Conservation (phyloP, 1,284 basidiomycete species). For the Trichosporon sp. region DNA sequence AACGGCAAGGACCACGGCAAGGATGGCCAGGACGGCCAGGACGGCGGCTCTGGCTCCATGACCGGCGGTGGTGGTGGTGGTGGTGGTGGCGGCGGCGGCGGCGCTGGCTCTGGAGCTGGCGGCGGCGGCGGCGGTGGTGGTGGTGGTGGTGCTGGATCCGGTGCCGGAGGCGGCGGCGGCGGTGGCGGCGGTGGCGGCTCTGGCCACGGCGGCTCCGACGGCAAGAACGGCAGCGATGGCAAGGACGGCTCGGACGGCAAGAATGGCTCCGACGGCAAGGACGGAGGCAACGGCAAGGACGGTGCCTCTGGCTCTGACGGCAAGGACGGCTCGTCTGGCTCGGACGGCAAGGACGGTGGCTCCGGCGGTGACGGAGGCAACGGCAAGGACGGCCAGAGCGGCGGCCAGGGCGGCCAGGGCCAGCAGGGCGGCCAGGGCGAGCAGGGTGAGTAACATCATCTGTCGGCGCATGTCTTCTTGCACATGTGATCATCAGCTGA, state of each 20-base stretch:
- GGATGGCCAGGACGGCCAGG: neutral
- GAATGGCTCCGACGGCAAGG: neutral
- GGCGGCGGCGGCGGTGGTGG: neutral
- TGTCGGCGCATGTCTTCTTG: neutral
- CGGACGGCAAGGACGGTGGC: neutral
- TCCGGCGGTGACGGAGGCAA: neutral
- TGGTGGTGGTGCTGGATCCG: neutral
- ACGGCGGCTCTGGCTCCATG: neutral
- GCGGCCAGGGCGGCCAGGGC: neutral
- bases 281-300: neutral
- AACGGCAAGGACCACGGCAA: neutral
- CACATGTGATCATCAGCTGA: neutral
- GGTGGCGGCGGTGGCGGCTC: neutral
- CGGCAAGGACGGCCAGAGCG: neutral
- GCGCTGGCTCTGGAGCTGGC: neutral
- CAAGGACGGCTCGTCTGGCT: neutral
- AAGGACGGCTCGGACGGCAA: neutral
- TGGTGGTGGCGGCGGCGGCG: neutral
- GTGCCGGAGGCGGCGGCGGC: neutral
- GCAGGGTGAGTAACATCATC: neutral
- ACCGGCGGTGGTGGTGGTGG: neutral
- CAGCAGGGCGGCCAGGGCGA: neutral
- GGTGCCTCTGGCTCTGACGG: neutral
- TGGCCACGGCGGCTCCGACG: neutral
- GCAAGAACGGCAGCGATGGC: neutral